phyloP scores from a whole-genome alignment of 2,329 filamentous ascomycete genomes.

The Paraphoma sp. region DNA sequence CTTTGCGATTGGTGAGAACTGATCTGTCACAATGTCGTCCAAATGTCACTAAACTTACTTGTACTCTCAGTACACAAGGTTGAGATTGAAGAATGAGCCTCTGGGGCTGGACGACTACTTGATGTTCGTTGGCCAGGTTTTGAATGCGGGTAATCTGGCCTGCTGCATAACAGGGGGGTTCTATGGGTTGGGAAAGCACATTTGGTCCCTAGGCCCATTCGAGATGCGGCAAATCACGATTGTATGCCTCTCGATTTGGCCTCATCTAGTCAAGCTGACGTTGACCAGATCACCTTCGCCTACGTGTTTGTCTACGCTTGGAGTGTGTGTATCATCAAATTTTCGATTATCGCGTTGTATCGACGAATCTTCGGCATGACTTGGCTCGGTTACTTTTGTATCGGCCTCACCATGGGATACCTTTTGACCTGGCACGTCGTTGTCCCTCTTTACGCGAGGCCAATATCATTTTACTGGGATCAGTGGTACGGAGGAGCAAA shows the following conservation, averaged over 20 bases:
- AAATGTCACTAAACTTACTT: neutral
- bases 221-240: constrained; percentile 33
- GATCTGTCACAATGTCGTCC: neutral
- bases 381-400: constrained; percentile 29
- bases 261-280: neutral
- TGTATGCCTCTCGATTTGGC: constrained; percentile 9
- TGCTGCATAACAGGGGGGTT: constrained; percentile 35
- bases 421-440: constrained; percentile 28
- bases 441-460: constrained; percentile 23
- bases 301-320: constrained; percentile 36
- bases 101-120: constrained; percentile 30
- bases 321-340: constrained; percentile 35
- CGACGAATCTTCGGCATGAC: constrained; percentile 34
- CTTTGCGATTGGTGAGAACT: constrained; percentile 12
- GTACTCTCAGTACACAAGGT: constrained; percentile 11
- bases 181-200: constrained; percentile 33
- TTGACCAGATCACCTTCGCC: constrained; percentile 30
- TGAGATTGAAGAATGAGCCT: constrained; percentile 21
- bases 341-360: constrained; percentile 33
- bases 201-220: constrained; percentile 27
- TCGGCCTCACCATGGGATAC: constrained; percentile 23
- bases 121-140: constrained; percentile 27
- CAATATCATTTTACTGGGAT: constrained; percentile 27
- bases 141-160: constrained; percentile 30
- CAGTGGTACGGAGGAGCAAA: constrained; percentile 25